Evolutionary conservation across 805 yeast genomes (phyloP).

Genomic region (Saccharomycopsis babjevae): DNA sequence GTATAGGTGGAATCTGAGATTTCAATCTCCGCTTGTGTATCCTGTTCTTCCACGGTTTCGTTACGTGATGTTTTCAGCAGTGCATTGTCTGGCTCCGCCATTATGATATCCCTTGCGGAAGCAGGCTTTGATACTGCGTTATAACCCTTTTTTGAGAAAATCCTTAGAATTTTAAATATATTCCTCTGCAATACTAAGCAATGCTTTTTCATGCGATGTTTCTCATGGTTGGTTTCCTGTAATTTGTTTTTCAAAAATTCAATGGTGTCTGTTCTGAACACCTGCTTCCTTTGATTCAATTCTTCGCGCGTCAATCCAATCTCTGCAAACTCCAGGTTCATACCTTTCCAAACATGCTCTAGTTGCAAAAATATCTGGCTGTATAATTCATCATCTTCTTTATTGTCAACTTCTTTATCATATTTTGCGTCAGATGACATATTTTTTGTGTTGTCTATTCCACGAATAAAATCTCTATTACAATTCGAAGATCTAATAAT

Average conservation of each 20-base stretch:
- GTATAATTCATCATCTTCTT: background rate
- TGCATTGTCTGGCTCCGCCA: background rate
- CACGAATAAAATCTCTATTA: background rate
- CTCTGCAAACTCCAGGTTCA: constrained; percentile 4
- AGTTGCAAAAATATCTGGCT: background rate
- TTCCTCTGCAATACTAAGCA: constrained; percentile 12
- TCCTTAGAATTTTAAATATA: constrained; percentile 15
- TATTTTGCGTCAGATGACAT: background rate
- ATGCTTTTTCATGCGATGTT: background rate
- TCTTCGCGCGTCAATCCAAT: constrained; percentile 11
- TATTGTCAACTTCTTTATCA: background rate
- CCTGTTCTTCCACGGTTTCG: background rate
- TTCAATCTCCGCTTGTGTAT: background rate
- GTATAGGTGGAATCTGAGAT: constrained; percentile 17
- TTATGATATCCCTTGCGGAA: background rate
- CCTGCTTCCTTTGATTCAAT: background rate
- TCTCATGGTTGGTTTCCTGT: background rate
- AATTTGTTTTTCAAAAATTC: background rate
- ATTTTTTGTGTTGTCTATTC: background rate
- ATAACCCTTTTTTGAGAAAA: constrained; percentile 15
- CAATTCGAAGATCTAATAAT: no score
- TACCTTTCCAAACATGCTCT: constrained; percentile 1
- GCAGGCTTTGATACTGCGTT: constrained; percentile 1
- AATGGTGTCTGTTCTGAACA: background rate
- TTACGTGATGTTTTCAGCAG: background rate